A percentile compares a stretch with the other conserved stretches of the same genome.
phyloP scores from a whole-genome alignment of 495 filamentous ascomycete species.

The Aspergillus nanangensis region DNA sequence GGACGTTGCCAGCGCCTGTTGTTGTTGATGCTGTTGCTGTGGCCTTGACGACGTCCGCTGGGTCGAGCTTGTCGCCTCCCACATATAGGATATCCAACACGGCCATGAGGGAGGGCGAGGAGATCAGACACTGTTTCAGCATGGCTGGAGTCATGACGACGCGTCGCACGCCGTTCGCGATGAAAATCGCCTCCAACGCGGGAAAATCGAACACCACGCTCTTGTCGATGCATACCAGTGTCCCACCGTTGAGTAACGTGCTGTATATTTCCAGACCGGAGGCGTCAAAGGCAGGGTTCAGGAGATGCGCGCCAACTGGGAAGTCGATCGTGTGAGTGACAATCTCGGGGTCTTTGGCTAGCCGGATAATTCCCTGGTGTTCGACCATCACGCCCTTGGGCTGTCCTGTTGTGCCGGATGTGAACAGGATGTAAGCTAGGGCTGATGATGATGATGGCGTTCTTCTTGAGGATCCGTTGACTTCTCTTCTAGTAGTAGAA shows the following conservation, averaged over 20 bases:
- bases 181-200: not conserved
- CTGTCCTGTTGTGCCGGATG: conserved; percentile 70
- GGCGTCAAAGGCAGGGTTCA: not conserved
- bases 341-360: not conserved
- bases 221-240: not conserved
- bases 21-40: no score
- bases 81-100: not conserved
- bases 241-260: not conserved
- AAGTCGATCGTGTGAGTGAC: not conserved
- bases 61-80: not conserved
- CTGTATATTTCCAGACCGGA: not conserved
- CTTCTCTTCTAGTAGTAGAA: no score
- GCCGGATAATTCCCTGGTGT: conserved; percentile 35
- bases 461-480: no score
- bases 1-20: not conserved
- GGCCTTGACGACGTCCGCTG: not conserved
- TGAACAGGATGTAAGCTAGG: conserved; percentile 66
- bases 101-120: not conserved
- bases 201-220: not conserved
- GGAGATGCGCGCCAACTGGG: not conserved
- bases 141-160: not conserved
- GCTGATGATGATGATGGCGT: no score
- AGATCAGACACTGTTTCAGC: not conserved
- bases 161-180: not conserved
- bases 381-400: conserved; percentile 74